Evolutionary conservation across 2,329 filamentous ascomycete species (phyloP), one percentile per base, ranked within the genome.

Genomic region (Curvularia sp.): DNA sequence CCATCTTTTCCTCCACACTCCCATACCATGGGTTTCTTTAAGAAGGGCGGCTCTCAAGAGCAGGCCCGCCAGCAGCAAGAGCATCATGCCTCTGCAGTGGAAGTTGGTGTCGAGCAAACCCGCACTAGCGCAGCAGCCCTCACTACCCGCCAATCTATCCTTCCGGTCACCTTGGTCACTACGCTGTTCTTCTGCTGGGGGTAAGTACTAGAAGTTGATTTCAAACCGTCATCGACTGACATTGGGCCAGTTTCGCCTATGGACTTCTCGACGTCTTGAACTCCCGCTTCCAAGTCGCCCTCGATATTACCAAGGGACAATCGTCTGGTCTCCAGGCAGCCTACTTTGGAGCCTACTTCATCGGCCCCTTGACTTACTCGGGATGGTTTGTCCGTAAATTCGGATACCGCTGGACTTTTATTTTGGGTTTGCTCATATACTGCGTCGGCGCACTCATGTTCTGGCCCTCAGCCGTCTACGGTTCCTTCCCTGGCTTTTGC

Each of bases 381-480:
- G 82, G 82, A 46, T 84, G 82, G 78, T 81, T 93, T 61, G 81
- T 95, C 7, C 86, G 90, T 20, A 84, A 85, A 57, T 91, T 89
- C 50, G 92, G 92, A 3, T 95, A 92, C 79, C 90, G 92, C 65
- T 87, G 87, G 42, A 92, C 90, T 0, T 93, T 95, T 67, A 93
- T 95, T 59, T 82, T 88, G 28, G 91, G 90, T 38, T 81, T 93
- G 6, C 82, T 78, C 57, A 82, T 92, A 44, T 91, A 92, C 74
- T 84, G 82, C 59, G 84, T 88, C 67, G 83, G 85, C 63, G 91
- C 90, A 35, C 86, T 94, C 63, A 92, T 93, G 78, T 93, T 94
- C 78, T 95, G 91, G 91, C 91, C 91, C 0, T 89, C 88, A 1
- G 89, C 89, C 7, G 86, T 93, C 9, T 84, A 92, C 58, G 83